phyloP scores from a whole-genome alignment of 306 rosid species.

The Cyclanthera cordifolia region DNA sequence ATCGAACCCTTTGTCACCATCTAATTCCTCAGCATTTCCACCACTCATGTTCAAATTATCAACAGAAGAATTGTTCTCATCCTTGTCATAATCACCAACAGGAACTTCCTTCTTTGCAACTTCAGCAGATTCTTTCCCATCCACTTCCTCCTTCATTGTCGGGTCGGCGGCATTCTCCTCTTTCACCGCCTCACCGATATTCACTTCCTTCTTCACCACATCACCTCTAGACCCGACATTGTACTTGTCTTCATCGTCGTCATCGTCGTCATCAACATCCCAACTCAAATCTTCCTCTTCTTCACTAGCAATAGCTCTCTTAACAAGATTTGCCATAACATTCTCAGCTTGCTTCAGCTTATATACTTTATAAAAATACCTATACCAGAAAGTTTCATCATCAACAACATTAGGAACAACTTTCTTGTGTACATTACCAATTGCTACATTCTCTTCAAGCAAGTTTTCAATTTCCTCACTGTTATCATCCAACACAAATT shows the following conservation, averaged over 20 bases:
- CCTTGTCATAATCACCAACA: neutral
- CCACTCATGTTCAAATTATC: neutral
- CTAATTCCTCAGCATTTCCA: slow-evolving; percentile 11
- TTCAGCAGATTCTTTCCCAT: slow-evolving; percentile 13
- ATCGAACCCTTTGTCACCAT: slow-evolving; percentile 19
- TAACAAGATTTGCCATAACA: slow-evolving; percentile 56
- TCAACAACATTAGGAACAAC: slow-evolving; percentile 50
- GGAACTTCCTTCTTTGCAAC: slow-evolving; percentile 23
- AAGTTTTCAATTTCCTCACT: slow-evolving; percentile 43
- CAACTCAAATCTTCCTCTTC: slow-evolving; percentile 85
- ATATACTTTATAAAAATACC: slow-evolving; percentile 61
- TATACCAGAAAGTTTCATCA: slow-evolving; percentile 52
- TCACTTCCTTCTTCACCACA: slow-evolving; percentile 2
- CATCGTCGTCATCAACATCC: slow-evolving; percentile 72
- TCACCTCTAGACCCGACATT: slow-evolving; percentile 14
- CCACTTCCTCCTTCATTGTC: slow-evolving; percentile 17
- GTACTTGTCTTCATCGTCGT: slow-evolving; percentile 11
- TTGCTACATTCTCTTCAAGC: slow-evolving; percentile 40
- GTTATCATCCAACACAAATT: slow-evolving; percentile 38
- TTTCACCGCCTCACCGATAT: neutral
- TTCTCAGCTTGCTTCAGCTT: slow-evolving; percentile 58
- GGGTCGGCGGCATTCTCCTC: slow-evolving; percentile 14
- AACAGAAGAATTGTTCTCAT: neutral
- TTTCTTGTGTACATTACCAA: slow-evolving; percentile 36
- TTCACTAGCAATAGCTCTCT: slow-evolving; percentile 42